Evolutionary conservation across 768 basidiomycete species (phyloP), one percentile per base, ranked within the genome.

Genomic region (Naematelia aurantialba): DNA sequence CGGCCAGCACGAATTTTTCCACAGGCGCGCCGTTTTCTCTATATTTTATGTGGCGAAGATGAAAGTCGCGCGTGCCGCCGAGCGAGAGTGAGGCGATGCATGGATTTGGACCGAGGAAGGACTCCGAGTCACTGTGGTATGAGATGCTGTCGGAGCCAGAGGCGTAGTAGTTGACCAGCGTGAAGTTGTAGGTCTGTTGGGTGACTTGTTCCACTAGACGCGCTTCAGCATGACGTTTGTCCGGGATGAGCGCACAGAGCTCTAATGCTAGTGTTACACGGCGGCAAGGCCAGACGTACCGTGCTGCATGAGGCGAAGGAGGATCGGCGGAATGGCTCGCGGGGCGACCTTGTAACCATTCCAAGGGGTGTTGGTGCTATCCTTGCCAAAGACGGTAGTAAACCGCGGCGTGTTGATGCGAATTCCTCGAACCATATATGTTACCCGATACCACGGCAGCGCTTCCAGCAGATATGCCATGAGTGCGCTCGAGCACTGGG

Each of bases 21-120:
- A 61, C 61, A 0, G 61, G 51, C 12, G 61, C 61, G n/a, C 45
- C 52, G 21, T 62, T 60, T 0, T 44, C 62, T 42, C 70, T 71
- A 55, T 68, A 63, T 2, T 69, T 60, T n/a, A 69, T 65, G 55
- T 76, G 76, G 26, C 72, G 70, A 31, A 78, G 51, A 29, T 66
- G 46, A 61, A 78, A 78, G 52, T 75, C 75, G 11, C 76, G 58
- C 0, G 66, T 50, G 2, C 63, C 64, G 19, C 76, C 69, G 4
- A 78, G 68, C 13, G 74, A 72, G 21, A 78, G 59, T 26, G 65
- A 68, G n/a, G 76, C 76, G 46, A 78, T 78, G n/a, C 66, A 66
- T 0, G 76, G 76, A 25, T 76, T 69, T 0, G 67, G 61, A 27
- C 75, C 76, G 17, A 76, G 65, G 59, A 76, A 75, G 29, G 67